Conservation (phyloP, 805 yeast species). For the Priceomyces medius region DNA sequence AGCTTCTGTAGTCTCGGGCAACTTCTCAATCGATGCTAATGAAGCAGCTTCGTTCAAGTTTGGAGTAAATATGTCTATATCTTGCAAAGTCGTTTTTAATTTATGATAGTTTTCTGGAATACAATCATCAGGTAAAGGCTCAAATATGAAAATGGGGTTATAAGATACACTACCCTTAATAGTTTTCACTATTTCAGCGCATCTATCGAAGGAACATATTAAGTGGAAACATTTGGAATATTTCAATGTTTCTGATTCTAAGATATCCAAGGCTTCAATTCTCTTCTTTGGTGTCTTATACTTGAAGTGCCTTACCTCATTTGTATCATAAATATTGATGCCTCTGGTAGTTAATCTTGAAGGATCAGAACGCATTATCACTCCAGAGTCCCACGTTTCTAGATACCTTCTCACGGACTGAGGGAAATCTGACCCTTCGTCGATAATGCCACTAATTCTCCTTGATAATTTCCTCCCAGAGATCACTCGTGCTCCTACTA, state of each 20-base stretch:
- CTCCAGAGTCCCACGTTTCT: slow-evolving; percentile 61
- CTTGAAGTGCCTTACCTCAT: slow-evolving; percentile 55
- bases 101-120: slow-evolving; percentile 39
- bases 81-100: slow-evolving; percentile 37
- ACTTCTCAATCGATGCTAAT: slow-evolving; percentile 51
- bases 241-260: slow-evolving; percentile 34
- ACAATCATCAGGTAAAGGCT: slow-evolving; percentile 83
- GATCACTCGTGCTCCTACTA: slow-evolving; percentile 67
- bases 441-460: slow-evolving; percentile 67
- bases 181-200: slow-evolving; percentile 44
- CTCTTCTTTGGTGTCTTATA: slow-evolving; percentile 63
- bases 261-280: slow-evolving; percentile 56
- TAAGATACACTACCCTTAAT: slow-evolving; percentile 22
- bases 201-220: slow-evolving; percentile 69
- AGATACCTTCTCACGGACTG: slow-evolving; percentile 41
- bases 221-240: slow-evolving; percentile 57
- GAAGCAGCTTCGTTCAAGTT: slow-evolving; percentile 80
- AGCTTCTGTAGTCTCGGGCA: slow-evolving; percentile 30
- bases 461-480: slow-evolving; percentile 33
- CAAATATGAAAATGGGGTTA: slow-evolving; percentile 63
- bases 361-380: slow-evolving; percentile 50
- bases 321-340: slow-evolving; percentile 66
- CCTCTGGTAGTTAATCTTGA: slow-evolving; percentile 74
- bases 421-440: slow-evolving; percentile 80
- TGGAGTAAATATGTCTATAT: slow-evolving; percentile 70